Percentiles rank a stretch among this genome's conserved stretches.
phyloP scores from a whole-genome alignment of 208 protist species.

The Trypanosoma scelopori region DNA sequence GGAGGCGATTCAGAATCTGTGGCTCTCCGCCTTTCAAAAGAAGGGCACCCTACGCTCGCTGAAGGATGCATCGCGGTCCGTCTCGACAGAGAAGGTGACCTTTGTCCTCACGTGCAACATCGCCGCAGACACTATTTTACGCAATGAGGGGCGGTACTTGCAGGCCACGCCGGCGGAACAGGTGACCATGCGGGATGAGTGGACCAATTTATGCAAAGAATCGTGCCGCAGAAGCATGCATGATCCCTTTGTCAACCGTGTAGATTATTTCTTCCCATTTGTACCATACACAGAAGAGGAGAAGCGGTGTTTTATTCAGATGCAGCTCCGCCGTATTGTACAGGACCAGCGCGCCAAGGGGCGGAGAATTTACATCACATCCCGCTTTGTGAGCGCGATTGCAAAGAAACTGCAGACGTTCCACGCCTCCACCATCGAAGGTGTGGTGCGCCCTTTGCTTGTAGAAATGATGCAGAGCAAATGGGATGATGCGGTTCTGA shows the following conservation, averaged over 20 bases:
- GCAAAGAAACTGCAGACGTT: slow-evolving; percentile 54
- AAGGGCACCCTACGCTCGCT: slow-evolving; percentile 80
- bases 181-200: slow-evolving; percentile 40
- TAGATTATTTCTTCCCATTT: slow-evolving; percentile 82
- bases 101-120: slow-evolving; percentile 89
- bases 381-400: slow-evolving; percentile 52
- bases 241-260: slow-evolving; percentile 85
- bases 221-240: slow-evolving; percentile 52
- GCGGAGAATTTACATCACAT: slow-evolving; percentile 48
- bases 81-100: slow-evolving; percentile 70
- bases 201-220: slow-evolving; percentile 43
- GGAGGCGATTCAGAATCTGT: slow-evolving; percentile 81
- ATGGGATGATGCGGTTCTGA: slow-evolving; percentile 57
- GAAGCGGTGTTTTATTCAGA: slow-evolving; percentile 52
- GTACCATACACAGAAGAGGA: slow-evolving; percentile 72
- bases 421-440: slow-evolving; percentile 74
- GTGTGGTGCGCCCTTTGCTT: slow-evolving; percentile 58
- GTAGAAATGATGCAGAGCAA: slow-evolving; percentile 43
- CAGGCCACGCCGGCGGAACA: slow-evolving; percentile 34
- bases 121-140: slow-evolving; percentile 46
- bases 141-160: slow-evolving; percentile 40
- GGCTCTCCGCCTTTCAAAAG: slow-evolving; percentile 88
- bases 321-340: slow-evolving; percentile 69
- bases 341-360: slow-evolving; percentile 44
- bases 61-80: slow-evolving; percentile 66